phyloP scores from a whole-genome alignment of 495 filamentous ascomycete genomes.

The Neurospora sp. region DNA sequence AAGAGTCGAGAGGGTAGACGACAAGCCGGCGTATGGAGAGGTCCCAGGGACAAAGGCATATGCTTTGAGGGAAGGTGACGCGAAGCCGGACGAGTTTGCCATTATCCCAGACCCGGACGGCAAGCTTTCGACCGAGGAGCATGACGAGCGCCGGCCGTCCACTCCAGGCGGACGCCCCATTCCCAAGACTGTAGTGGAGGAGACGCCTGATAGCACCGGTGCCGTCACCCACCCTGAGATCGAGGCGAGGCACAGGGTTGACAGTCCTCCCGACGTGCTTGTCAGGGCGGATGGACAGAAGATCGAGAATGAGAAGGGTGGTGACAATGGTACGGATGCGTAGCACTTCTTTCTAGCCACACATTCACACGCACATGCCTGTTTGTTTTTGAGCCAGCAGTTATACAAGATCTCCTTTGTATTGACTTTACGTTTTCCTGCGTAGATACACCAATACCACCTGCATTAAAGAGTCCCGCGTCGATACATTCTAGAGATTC shows the following conservation, averaged over 20 bases:
- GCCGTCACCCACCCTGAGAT: conserved; percentile 29
- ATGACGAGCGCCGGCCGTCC: conserved; percentile 17
- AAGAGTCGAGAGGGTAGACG: conserved; percentile 67
- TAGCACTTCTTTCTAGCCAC: conserved; percentile 17
- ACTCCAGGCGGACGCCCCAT: conserved; percentile 35
- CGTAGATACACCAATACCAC: conserved; percentile 32
- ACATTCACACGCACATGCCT: background rate
- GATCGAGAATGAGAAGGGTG: conserved; percentile 16
- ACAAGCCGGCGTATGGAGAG: conserved; percentile 66
- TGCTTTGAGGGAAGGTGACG: conserved; percentile 66
- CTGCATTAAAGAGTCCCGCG: conserved; percentile 20
- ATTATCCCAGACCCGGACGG: conserved; percentile 38
- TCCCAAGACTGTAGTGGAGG: conserved; percentile 40
- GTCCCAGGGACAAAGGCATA: conserved; percentile 77
- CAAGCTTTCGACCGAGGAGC: conserved; percentile 10
- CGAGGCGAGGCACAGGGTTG: conserved; percentile 30
- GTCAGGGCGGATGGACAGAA: conserved; percentile 32
- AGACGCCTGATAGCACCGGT: conserved; percentile 32
- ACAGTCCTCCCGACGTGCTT: conserved; percentile 38
- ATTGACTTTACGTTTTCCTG: conserved; percentile 23
- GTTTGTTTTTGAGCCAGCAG: background rate
- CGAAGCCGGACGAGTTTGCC: conserved; percentile 63
- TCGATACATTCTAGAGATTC: conserved; percentile 23
- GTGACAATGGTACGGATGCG: conserved; percentile 27
- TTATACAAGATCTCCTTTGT: conserved; percentile 11